These are phyloP conservation scores for Castanopsis chinensis DNA, from an alignment of 306 rosid genomes.

Conservation along the genomic window DNA sequence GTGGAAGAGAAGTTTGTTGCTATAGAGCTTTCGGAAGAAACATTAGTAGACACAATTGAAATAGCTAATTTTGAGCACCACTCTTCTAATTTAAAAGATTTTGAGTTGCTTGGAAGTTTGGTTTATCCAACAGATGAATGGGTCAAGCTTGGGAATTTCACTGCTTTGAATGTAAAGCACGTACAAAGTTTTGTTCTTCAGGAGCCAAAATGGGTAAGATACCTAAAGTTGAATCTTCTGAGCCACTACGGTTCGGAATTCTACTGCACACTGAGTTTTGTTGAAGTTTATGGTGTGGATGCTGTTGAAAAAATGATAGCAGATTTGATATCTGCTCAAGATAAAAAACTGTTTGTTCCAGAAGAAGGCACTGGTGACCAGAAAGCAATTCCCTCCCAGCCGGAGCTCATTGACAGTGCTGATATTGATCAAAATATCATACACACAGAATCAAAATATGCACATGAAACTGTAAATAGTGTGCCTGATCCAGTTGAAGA, in stretches of 20 bases:
- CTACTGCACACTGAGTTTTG: conserved; percentile 80
- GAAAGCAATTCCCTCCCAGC: conserved; percentile 35
- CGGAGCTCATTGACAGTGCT: conserved; percentile 43
- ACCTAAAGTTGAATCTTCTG: conserved; percentile 76
- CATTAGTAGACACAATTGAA: conserved; percentile 78
- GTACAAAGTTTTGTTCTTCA: conserved; percentile 66
- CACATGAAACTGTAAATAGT: conserved; percentile 41
- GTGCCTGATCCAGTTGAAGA: conserved; percentile 74
- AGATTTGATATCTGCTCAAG: conserved; percentile 72
- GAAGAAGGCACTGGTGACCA: conserved; percentile 53
- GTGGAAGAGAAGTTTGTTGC: conserved; percentile 74
- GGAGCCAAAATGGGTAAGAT: conserved; percentile 98
- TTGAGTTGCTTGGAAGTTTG: conserved; percentile 80
- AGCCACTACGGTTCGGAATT: conserved; percentile 90
- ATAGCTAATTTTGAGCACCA: conserved; percentile 93
- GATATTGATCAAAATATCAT: conserved; percentile 30
- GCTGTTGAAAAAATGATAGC: conserved; percentile 97
- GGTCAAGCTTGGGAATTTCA: conserved; percentile 77
- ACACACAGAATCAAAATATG: conserved; percentile 38
- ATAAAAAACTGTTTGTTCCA: conserved; percentile 28
- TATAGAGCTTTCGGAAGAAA: conserved; percentile 95
- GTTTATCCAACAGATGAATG: conserved; percentile 86
- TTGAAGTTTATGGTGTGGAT: conserved; percentile 90
- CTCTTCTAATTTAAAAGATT: conserved; percentile 80
- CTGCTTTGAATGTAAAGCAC: conserved; percentile 79